Evolutionary conservation across 352 stramenopile genomes (phyloP).

Genomic region (Globisporangium yorkense): DNA sequence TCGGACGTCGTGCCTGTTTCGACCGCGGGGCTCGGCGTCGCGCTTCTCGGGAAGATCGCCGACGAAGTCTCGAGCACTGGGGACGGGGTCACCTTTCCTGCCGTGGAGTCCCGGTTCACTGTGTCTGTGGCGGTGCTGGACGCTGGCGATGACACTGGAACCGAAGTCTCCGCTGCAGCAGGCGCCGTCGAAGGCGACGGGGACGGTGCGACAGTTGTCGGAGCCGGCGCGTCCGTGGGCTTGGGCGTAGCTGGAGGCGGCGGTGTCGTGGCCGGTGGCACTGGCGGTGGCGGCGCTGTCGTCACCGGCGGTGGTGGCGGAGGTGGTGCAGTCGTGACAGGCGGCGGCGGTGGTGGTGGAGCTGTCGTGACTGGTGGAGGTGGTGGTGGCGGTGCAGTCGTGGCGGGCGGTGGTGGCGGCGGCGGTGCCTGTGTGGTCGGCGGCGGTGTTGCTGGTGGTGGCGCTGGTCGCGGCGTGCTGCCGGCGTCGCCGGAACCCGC

Average conservation of each 20-base stretch:
- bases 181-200: conserved; percentile 5
- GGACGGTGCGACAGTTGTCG: conserved; percentile 14
- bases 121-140: conserved; percentile 6
- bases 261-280: conserved; percentile 5
- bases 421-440: background rate
- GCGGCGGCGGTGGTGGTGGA: conserved; percentile 1
- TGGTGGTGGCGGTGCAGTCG: conserved; percentile 4
- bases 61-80: conserved; percentile 5
- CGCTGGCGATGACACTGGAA: conserved; percentile 7
- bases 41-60: conserved; percentile 3
- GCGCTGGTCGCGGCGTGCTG: background rate
- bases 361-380: conserved; percentile 6
- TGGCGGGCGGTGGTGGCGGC: background rate
- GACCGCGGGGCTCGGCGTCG: conserved; percentile 12
- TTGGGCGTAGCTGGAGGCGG: background rate
- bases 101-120: background rate
- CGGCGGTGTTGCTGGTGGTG: conserved; percentile 7
- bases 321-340: conserved; percentile 7
- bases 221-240: conserved; percentile 9
- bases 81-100: background rate
- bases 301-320: background rate
- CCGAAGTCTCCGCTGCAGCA: conserved; percentile 7
- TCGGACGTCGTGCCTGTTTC: conserved; percentile 26
- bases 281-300: conserved; percentile 12
- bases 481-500: background rate